Base-by-base conservation (phyloP, 1,284 basidiomycete species). In the Afroboletus lepidellus region DNA sequence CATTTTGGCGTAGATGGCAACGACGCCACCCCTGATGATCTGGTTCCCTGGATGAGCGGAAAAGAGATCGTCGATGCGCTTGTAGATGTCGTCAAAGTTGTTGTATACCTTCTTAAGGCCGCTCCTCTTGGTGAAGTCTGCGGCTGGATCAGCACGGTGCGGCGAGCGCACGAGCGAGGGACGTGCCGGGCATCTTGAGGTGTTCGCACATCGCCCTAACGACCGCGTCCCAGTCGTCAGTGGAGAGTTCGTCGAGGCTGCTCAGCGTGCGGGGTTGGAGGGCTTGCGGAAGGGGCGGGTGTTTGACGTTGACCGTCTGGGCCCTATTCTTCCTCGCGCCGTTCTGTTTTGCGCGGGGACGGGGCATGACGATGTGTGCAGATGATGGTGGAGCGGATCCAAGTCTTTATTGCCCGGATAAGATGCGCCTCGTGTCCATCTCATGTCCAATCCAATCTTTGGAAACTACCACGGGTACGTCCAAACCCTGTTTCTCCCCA, bases 381-480 rank as follows among this genome's bases (percentile, higher is more conserved):
- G n/a, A 11, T 37, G 29, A 15, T 48, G 37, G 21, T 13, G 27
- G 37, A 27, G 3, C 6, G 23, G 20, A 20, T 11, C 18, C 0
- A 18, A 39, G 37, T 15, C 25, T n/a, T 34, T 34, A 16, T 30
- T 8, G 18, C n/a, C 8, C 3, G 15, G 34, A 48, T 30, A 41
- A 25, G 27, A 23, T 5, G 8, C 25, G 38, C 38, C 38, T 41
- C 38, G 29, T 18, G 33, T 27, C 16, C 27, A 16, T 18, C 27
- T 20, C 33, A 54, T 50, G 48, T 15, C 38, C 21, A 42, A n/a
- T 13, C 44, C 52, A 16, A 34, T 78, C 15, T 71, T 85, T 60
- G 86, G 87, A 50, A 89, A 88, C 63, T 86, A 85, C 58, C 79
- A 81, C 60, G 81, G 80, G 83, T 81, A 57, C 54, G 66, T 46